phyloP scores from a whole-genome alignment of 1,139 yeast species.

The Lodderomyces jiufengensis region DNA sequence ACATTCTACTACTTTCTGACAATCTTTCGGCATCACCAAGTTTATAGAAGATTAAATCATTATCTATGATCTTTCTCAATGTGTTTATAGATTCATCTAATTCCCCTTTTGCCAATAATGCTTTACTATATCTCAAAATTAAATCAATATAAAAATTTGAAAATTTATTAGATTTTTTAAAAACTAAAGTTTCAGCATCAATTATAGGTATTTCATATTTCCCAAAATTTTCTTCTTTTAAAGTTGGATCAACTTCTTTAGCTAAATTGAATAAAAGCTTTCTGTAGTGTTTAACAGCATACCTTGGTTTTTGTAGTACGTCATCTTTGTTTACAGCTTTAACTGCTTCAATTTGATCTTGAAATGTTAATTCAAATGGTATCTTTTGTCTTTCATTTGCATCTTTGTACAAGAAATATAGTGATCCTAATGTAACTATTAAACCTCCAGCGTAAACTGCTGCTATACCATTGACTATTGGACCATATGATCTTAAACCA shows the following conservation, averaged over 20 bases:
- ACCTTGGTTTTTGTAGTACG: constrained; percentile 39
- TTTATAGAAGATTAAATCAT: constrained; percentile 37
- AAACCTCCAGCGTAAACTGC: constrained; percentile 47
- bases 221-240: constrained; percentile 24
- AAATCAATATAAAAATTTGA: constrained; percentile 46
- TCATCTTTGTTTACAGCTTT: constrained; percentile 48
- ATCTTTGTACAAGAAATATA: constrained; percentile 39
- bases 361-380: constrained; percentile 36
- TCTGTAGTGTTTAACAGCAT: constrained; percentile 45
- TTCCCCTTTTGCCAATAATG: constrained; percentile 43
- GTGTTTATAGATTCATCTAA: constrained; percentile 29
- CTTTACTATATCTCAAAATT: constrained; percentile 39
- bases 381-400: constrained; percentile 40
- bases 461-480: constrained; percentile 27
- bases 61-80: constrained; percentile 29
- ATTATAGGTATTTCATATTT: constrained; percentile 33
- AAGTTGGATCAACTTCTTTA: constrained; percentile 23
- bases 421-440: constrained; percentile 36
- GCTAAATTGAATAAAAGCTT: constrained; percentile 38
- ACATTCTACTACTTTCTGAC: constrained; percentile 39
- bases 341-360: constrained; percentile 36
- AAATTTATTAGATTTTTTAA: constrained; percentile 30
- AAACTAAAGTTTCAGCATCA: constrained; percentile 27
- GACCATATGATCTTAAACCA: constrained; percentile 1
- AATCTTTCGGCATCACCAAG: constrained; percentile 46